Percentiles rank a stretch among this genome's conserved stretches.
phyloP scores from a whole-genome alignment of 1,139 yeast genomes.

The Kodamaea anthophila region DNA sequence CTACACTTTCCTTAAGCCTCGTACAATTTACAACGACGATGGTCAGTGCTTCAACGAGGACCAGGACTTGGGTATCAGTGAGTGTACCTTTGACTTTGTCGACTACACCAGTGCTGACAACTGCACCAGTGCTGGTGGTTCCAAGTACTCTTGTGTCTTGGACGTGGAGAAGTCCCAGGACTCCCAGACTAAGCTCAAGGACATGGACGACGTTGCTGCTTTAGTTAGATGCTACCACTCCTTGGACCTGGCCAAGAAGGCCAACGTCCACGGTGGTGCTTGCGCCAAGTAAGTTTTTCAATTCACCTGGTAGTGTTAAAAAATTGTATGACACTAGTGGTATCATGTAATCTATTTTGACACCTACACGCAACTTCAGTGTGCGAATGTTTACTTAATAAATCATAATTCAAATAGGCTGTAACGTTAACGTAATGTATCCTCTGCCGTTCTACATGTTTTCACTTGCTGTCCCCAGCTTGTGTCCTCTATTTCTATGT shows the following conservation, averaged over 20 bases:
- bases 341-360: too few species aligned
- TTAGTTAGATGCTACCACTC: conserved; percentile 12
- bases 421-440: background rate
- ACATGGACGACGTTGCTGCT: conserved; percentile 11
- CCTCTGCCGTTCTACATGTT: too few species aligned
- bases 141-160: conserved; percentile 14
- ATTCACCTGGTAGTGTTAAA: too few species aligned
- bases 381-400: too few species aligned
- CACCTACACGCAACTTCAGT: too few species aligned
- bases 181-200: conserved; percentile 9
- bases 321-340: too few species aligned
- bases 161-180: conserved; percentile 11
- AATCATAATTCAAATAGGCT: too few species aligned
- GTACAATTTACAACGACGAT: conserved; percentile 5
- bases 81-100: conserved; percentile 12
- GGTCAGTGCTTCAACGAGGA: conserved; percentile 11
- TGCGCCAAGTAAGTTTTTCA: conserved; percentile 11
- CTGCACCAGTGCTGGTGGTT: conserved; percentile 9
- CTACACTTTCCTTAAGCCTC: conserved; percentile 7
- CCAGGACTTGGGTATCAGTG: conserved; percentile 9
- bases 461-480: too few species aligned
- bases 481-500: conserved; percentile 5
- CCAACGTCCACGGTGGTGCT: conserved; percentile 11
- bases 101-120: conserved; percentile 10
- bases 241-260: conserved; percentile 8